Evolutionary conservation across 768 basidiomycete species (phyloP).

Genomic region (Daedalea quercina): DNA sequence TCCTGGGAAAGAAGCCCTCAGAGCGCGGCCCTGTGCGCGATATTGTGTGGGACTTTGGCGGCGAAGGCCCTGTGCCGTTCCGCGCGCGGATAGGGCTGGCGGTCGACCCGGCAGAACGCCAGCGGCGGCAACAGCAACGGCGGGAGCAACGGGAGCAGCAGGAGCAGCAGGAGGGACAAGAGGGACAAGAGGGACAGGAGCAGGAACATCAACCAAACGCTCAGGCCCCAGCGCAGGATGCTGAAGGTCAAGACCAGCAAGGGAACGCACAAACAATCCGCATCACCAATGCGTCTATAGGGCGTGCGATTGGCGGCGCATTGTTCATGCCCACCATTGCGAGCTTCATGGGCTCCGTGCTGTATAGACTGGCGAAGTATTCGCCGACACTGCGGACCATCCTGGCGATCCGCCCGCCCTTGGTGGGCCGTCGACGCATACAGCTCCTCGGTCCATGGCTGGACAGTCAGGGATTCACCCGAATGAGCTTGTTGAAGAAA

Average conservation of each 20-base stretch:
- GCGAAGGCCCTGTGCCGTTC: conserved; percentile 15
- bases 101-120: conserved; percentile 6
- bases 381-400: conserved; percentile 29
- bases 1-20: conserved; percentile 15
- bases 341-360: conserved; percentile 53
- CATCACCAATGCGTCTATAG: conserved; percentile 52
- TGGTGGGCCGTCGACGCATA: background rate
- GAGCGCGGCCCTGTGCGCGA: conserved; percentile 11
- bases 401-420: conserved; percentile 21
- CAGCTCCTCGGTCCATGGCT: background rate
- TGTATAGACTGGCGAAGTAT: conserved; percentile 46
- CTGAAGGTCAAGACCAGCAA: conserved; percentile 9
- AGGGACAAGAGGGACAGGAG: too few relatives aligned
- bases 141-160: background rate
- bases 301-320: conserved; percentile 63
- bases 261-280: conserved; percentile 35
- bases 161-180: too few relatives aligned
- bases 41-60: conserved; percentile 18
- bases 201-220: too few relatives aligned
- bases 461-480: conserved; percentile 1
- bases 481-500: conserved; percentile 18
- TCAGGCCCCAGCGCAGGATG: conserved; percentile 16
- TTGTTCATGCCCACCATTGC: conserved; percentile 63
- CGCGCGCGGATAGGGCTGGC: conserved; percentile 18
- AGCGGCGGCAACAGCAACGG: background rate